Conservation (phyloP, 2,329 filamentous ascomycete genomes). For the Fusarium sp. region DNA sequence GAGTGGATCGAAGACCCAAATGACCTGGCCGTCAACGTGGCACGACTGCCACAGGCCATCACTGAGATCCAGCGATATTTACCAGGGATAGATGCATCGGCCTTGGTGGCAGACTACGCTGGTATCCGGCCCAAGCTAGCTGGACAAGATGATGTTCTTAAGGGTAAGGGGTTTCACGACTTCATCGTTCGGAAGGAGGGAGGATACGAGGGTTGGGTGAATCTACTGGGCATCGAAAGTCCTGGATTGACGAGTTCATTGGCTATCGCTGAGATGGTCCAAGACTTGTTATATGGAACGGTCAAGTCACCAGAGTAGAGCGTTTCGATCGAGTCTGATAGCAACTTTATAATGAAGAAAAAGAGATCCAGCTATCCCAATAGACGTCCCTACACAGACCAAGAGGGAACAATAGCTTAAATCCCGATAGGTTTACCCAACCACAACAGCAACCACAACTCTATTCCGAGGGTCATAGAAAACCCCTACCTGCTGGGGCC, state of each 20-base stretch:
- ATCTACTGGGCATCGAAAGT: constrained; percentile 92
- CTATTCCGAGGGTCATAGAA: too few relatives aligned
- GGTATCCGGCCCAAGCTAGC: constrained; percentile 91
- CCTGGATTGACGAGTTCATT: constrained; percentile 89
- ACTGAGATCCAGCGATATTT: constrained; percentile 83
- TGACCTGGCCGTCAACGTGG: constrained; percentile 76
- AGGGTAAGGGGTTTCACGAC: constrained; percentile 80
- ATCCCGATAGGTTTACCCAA: too few relatives aligned
- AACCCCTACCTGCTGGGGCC: too few relatives aligned
- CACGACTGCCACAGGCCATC: constrained; percentile 74
- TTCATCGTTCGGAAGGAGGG: constrained; percentile 85
- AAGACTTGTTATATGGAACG: constrained; percentile 60
- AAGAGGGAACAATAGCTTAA: too few relatives aligned
- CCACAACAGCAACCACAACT: too few relatives aligned
- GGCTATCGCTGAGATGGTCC: constrained; percentile 85
- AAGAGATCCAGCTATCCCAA: too few relatives aligned
- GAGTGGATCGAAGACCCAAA: constrained; percentile 85
- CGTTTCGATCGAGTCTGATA: too few relatives aligned
- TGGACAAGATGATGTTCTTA: constrained; percentile 68
- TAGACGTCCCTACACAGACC: too few relatives aligned
- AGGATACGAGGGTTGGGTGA: constrained; percentile 85
- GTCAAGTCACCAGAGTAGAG: background rate
- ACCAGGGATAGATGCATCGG: constrained; percentile 74
- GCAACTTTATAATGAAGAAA: too few relatives aligned
- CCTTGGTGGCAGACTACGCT: constrained; percentile 85